A percentile compares a stretch with the other conserved stretches of the same genome.
These are phyloP conservation scores for Spathaspora hagerdaliae DNA, from an alignment of 805 yeast species.

Conservation along the genomic window DNA sequence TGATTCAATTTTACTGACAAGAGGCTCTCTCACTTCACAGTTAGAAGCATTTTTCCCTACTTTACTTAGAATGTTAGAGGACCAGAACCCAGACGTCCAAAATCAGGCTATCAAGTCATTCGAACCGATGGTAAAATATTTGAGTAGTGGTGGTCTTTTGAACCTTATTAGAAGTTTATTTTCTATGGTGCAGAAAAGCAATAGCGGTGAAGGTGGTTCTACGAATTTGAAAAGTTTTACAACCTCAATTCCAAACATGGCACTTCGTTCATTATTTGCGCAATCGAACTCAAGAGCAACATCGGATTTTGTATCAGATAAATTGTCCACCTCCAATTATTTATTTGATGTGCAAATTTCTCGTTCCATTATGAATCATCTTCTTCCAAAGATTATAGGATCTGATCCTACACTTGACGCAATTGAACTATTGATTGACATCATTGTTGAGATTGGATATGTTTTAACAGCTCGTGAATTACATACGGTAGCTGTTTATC, in stretches of 20 bases:
- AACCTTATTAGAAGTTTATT: conserved; percentile 28
- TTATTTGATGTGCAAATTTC: conserved; percentile 12
- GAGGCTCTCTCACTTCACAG: conserved; percentile 16
- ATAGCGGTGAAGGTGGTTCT: conserved; percentile 12
- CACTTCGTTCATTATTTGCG: conserved; percentile 41
- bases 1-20: conserved; percentile 1
- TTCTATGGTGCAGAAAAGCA: conserved; percentile 6
- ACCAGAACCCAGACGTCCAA: conserved; percentile 68
- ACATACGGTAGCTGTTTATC: conserved; percentile 15
- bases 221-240: conserved; percentile 28
- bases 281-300: conserved; percentile 19
- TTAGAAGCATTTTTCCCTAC: conserved; percentile 35
- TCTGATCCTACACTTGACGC: conserved; percentile 46
- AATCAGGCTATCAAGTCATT: conserved; percentile 65
- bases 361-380: conserved; percentile 26
- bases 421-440: conserved; percentile 57
- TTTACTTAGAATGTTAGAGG: conserved; percentile 46
- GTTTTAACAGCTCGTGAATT: conserved; percentile 35
- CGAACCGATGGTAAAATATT: conserved; percentile 39
- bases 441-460: conserved; percentile 47
- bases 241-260: conserved; percentile 51
- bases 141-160: conserved; percentile 27
- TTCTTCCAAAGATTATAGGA: conserved; percentile 33
- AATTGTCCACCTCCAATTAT: conserved; percentile 7
- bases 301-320: conserved; percentile 17